These are phyloP conservation scores for Stygiomarasmius scandens DNA, from an alignment of 1,284 basidiomycete species.

Conservation along the genomic window DNA sequence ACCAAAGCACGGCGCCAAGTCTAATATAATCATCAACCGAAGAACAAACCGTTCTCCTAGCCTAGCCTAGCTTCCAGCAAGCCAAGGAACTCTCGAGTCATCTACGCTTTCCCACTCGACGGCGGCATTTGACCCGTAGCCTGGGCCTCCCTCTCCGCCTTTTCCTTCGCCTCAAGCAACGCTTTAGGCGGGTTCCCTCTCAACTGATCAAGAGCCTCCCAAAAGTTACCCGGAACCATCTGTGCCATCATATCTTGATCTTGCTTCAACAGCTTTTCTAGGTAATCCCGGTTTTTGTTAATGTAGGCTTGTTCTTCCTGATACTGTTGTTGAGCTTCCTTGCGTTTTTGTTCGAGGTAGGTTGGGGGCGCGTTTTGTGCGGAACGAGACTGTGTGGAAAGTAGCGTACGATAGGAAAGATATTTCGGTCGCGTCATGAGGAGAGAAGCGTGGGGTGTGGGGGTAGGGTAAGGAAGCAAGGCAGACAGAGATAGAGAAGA, in stretches of 20 bases:
- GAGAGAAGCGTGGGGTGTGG: constrained; percentile 6
- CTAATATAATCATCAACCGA: too few species aligned
- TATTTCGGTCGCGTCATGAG: constrained; percentile 1
- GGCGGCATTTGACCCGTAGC: too few species aligned
- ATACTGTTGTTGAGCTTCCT: constrained; percentile 85
- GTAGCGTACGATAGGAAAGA: too few species aligned
- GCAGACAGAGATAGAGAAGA: neutral
- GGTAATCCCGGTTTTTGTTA: constrained; percentile 76
- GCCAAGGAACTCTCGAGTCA: too few species aligned
- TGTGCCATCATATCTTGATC: constrained; percentile 75
- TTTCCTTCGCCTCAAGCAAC: neutral
- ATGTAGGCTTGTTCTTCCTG: constrained; percentile 90
- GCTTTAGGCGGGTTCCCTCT: constrained; percentile 27
- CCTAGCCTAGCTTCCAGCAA: too few species aligned
- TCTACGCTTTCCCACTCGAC: neutral
- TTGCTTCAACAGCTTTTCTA: constrained; percentile 80
- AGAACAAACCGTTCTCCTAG: too few species aligned
- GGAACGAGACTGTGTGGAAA: constrained; percentile 20
- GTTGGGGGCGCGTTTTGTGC: constrained; percentile 64
- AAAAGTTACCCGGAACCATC: constrained; percentile 47
- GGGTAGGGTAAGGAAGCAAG: neutral
- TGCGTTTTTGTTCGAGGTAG: constrained; percentile 89
- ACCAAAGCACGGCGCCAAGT: too few species aligned
- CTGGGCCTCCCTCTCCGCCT: neutral
- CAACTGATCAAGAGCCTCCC: constrained; percentile 46